phyloP scores from a whole-genome alignment of 768 basidiomycete genomes.

The Mycena filopes region DNA sequence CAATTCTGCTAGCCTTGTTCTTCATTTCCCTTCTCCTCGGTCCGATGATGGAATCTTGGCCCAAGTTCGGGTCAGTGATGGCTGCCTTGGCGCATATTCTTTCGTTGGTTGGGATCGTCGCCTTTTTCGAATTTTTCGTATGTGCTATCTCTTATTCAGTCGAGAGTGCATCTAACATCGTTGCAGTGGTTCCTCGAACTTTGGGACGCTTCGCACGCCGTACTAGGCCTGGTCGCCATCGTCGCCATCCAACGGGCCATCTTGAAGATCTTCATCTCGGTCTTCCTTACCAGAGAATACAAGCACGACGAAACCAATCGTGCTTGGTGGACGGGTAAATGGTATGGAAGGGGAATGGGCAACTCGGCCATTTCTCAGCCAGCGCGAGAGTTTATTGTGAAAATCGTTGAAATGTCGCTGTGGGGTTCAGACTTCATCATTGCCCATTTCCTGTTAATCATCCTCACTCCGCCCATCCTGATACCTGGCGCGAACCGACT shows the following conservation, averaged over 20 bases:
- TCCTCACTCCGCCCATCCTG: constrained; percentile 85
- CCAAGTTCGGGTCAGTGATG: constrained; percentile 91
- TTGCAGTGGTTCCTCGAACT: constrained; percentile 93
- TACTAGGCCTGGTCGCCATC: constrained; percentile 90
- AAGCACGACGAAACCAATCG: constrained; percentile 99
- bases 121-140: constrained; percentile 97
- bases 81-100: constrained; percentile 90
- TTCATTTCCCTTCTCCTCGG: constrained; percentile 93
- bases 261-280: constrained; percentile 93
- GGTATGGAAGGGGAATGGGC: constrained; percentile 95
- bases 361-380: constrained; percentile 94
- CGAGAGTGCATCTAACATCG: constrained; percentile 28
- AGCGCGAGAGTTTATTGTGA: constrained; percentile 96
- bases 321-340: constrained; percentile 99
- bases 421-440: constrained; percentile 97
- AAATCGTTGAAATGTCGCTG: constrained; percentile 97
- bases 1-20: constrained; percentile 86
- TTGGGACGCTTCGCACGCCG: constrained; percentile 97
- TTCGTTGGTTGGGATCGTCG: constrained; percentile 83
- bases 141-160: constrained; percentile 52
- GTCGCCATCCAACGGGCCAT: constrained; percentile 92
- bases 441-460: constrained; percentile 84
- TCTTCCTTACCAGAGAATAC: constrained; percentile 95
- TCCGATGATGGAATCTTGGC: constrained; percentile 86
- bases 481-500: constrained; percentile 89